Percentiles rank a stretch among this genome's conserved stretches.
phyloP scores from a whole-genome alignment of 73 alveolate genomes.

The Paramecium bursaria region DNA sequence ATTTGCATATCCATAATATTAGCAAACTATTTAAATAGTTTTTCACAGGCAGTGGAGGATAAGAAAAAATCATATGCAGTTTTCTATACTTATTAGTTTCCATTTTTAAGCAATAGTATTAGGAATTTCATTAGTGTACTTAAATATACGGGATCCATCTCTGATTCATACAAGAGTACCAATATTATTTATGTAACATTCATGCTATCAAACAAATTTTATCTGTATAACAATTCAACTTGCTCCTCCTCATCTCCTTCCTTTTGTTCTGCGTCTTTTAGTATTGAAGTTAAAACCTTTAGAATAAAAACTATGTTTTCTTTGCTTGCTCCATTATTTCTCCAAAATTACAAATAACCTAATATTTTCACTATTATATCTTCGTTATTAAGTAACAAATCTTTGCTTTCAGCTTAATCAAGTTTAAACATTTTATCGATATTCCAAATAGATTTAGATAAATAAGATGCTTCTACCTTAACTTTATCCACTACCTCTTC shows the following conservation, averaged over 20 bases:
- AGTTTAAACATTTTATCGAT: conserved; percentile 37
- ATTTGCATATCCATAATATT: conserved; percentile 45
- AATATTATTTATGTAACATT: conserved; percentile 54
- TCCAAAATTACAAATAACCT: conserved; percentile 62
- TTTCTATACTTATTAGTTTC: conserved; percentile 51
- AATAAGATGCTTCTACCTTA: conserved; percentile 10
- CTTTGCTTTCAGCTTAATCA: conserved; percentile 55
- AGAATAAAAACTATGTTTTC: conserved; percentile 57
- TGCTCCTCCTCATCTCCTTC: background rate
- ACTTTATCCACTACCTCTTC: conserved; percentile 14
- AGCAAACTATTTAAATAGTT: conserved; percentile 10
- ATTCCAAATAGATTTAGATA: conserved; percentile 53
- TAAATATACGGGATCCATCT: conserved; percentile 27
- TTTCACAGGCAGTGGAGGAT: conserved; percentile 50
- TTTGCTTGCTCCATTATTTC: conserved; percentile 61
- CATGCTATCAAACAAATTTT: conserved; percentile 55
- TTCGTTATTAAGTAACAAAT: conserved; percentile 54
- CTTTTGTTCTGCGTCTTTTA: background rate
- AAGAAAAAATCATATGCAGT: conserved; percentile 59
- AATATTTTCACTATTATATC: conserved; percentile 62
- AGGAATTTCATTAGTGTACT: conserved; percentile 4
- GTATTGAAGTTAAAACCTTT: conserved; percentile 35
- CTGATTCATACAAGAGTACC: conserved; percentile 48
- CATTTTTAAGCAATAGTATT: conserved; percentile 10
- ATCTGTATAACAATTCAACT: conserved; percentile 43